Conservation (phyloP, 2,329 filamentous ascomycete genomes). For the Phaeosphaeriaceae sp. region DNA sequence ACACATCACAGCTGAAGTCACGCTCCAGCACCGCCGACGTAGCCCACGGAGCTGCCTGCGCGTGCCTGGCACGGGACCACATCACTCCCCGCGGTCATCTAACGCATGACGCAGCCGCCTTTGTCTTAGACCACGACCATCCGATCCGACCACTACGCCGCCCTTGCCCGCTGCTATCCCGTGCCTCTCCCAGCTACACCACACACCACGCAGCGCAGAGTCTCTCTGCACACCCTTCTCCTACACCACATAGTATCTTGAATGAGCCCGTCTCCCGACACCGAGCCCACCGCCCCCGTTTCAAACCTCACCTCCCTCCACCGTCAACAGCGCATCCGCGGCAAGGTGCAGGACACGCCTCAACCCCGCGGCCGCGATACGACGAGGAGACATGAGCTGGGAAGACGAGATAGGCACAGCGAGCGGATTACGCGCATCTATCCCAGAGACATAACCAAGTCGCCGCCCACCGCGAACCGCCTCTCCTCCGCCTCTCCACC, state of each 20-base stretch:
- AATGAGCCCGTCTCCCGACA: constrained; percentile 50
- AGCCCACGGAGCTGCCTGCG: constrained; percentile 1
- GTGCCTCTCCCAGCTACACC: constrained; percentile 4
- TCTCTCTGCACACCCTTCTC: constrained; percentile 14
- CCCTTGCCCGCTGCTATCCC: constrained; percentile 20
- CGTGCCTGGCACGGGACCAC: constrained; percentile 24
- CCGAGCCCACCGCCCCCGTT: constrained; percentile 39
- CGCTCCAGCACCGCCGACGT: constrained; percentile 15
- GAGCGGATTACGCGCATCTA: constrained; percentile 50
- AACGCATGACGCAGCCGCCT: constrained; percentile 36
- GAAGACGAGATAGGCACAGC: constrained; percentile 49
- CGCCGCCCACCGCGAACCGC: constrained; percentile 42
- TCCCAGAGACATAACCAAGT: constrained; percentile 49
- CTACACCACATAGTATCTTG: constrained; percentile 32
- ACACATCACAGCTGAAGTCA: constrained; percentile 18
- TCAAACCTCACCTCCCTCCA: constrained; percentile 45
- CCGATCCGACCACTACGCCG: constrained; percentile 14
- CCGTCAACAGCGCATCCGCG: constrained; percentile 44
- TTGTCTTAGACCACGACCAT: constrained; percentile 20
- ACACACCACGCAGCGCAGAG: constrained; percentile 9
- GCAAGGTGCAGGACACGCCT: constrained; percentile 43
- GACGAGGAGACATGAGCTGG: constrained; percentile 49
- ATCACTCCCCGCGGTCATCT: constrained; percentile 2
- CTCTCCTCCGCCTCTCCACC: constrained; percentile 45
- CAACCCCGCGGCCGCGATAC: constrained; percentile 46